Conservation (phyloP, 208 protist genomes). For the Acanthamoeba triangularis region DNA sequence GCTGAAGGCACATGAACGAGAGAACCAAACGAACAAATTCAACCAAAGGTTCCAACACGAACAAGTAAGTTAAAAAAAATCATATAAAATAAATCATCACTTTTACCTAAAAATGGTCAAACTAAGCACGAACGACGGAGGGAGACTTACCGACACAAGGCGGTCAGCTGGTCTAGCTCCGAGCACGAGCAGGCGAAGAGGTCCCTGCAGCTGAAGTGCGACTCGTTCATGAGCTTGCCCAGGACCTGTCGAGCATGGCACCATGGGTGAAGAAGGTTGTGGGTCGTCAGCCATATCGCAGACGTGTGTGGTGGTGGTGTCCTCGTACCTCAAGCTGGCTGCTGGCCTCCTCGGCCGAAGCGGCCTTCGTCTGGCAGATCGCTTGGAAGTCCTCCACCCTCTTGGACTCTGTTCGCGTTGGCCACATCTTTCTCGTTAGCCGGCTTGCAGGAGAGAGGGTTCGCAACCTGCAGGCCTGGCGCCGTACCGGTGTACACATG, state of each 20-base stretch:
- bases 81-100: not conserved
- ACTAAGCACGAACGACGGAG: not conserved
- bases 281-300: not conserved
- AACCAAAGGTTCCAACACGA: no score
- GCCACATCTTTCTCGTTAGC: not conserved
- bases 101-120: not conserved
- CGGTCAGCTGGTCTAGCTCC: slow-evolving; percentile 82
- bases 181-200: slow-evolving; percentile 81
- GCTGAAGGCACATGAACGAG: not conserved
- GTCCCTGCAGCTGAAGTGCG: slow-evolving; percentile 81
- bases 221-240: slow-evolving; percentile 85
- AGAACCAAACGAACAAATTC: no score
- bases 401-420: not conserved
- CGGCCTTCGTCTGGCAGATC: slow-evolving; percentile 60
- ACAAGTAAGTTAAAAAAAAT: not conserved
- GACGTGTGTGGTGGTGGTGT: not conserved
- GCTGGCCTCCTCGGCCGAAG: slow-evolving; percentile 9
- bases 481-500: slow-evolving; percentile 72
- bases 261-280: slow-evolving; percentile 22
- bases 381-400: slow-evolving; percentile 45
- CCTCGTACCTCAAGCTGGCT: slow-evolving; percentile 62
- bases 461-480: not conserved
- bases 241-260: slow-evolving; percentile 15
- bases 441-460: no score
- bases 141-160: slow-evolving; percentile 60